A percentile compares a stretch with the other conserved stretches of the same genome.
phyloP scores from a whole-genome alignment of 1,284 basidiomycete genomes.

The Cryptococcus maquisensis region DNA sequence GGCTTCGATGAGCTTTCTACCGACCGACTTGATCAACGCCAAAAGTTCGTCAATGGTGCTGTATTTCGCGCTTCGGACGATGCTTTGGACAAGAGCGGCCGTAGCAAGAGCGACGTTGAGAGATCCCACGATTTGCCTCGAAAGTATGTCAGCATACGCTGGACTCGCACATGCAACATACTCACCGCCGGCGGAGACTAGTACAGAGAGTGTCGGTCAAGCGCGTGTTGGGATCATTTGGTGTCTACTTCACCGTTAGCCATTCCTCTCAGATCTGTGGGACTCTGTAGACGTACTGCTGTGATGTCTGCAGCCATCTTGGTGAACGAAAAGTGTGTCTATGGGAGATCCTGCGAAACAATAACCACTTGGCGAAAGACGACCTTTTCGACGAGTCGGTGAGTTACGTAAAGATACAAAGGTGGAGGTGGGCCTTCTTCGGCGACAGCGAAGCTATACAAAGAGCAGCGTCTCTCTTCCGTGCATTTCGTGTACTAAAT shows the following conservation, averaged over 20 bases:
- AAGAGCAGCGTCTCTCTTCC: no score
- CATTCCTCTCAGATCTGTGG: background rate
- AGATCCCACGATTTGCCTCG: constrained; percentile 78
- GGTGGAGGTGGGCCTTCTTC: no score
- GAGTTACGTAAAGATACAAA: no score
- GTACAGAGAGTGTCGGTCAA: constrained; percentile 64
- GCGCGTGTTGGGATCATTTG: constrained; percentile 37
- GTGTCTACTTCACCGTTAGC: constrained; percentile 17
- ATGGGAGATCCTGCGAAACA: background rate
- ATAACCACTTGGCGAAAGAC: background rate
- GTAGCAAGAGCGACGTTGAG: constrained; percentile 85
- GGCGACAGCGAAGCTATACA: no score
- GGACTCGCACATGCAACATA: no score
- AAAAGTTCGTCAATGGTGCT: constrained; percentile 82
- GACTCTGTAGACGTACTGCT: background rate
- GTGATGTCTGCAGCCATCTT: constrained; percentile 5
- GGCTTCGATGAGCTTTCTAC: constrained; percentile 73
- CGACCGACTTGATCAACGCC: constrained; percentile 72
- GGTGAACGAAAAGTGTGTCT: background rate
- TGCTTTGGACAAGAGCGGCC: constrained; percentile 76
- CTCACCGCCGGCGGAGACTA: constrained; percentile 64
- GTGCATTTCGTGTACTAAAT: no score
- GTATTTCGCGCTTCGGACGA: constrained; percentile 81
- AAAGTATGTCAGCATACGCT: constrained; percentile 1
- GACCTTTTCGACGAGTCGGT: background rate